phyloP scores from a whole-genome alignment of 1,284 basidiomycete genomes.

The Hypsizygus ulmarius region DNA sequence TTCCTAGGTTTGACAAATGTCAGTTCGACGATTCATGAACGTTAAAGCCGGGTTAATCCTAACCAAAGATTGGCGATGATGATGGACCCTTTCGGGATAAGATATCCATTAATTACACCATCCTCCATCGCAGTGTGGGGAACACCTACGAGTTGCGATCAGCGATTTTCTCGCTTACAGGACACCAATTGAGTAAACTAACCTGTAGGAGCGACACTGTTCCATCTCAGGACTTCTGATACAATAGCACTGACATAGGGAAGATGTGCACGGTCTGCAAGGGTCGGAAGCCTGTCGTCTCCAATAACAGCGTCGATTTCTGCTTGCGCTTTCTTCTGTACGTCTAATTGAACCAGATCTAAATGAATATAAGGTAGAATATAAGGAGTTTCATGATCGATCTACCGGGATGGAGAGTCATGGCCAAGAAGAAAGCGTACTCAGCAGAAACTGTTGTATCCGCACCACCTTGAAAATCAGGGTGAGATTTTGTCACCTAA shows the following conservation, averaged over 20 bases:
- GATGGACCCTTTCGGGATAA: slow-evolving; percentile 37
- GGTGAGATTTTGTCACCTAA: not conserved
- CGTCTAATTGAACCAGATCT: slow-evolving; percentile 24
- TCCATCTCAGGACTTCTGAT: slow-evolving; percentile 43
- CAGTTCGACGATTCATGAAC: not conserved
- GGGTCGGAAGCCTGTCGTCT: slow-evolving; percentile 18
- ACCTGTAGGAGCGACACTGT: slow-evolving; percentile 31
- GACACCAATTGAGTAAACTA: not conserved
- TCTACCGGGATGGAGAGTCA: slow-evolving; percentile 37
- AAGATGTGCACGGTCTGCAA: slow-evolving; percentile 35
- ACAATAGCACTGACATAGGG: slow-evolving; percentile 40
- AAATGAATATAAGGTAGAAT: slow-evolving; percentile 18
- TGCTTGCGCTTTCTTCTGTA: slow-evolving; percentile 31
- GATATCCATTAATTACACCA: slow-evolving; percentile 32
- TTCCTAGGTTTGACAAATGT: slow-evolving; percentile 19
- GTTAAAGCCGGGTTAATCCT: slow-evolving; percentile 6
- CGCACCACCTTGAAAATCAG: slow-evolving; percentile 25
- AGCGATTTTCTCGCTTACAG: slow-evolving; percentile 30
- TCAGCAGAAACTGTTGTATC: slow-evolving; percentile 39
- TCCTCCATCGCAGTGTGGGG: slow-evolving; percentile 36
- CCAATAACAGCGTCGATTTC: slow-evolving; percentile 33
- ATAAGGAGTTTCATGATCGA: not conserved
- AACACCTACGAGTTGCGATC: slow-evolving; percentile 25
- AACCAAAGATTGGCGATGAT: slow-evolving; percentile 31
- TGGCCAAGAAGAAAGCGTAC: slow-evolving; percentile 38